phyloP scores from a whole-genome alignment of 176 grass and related monocot genomes.

The Bromus sterilis region DNA sequence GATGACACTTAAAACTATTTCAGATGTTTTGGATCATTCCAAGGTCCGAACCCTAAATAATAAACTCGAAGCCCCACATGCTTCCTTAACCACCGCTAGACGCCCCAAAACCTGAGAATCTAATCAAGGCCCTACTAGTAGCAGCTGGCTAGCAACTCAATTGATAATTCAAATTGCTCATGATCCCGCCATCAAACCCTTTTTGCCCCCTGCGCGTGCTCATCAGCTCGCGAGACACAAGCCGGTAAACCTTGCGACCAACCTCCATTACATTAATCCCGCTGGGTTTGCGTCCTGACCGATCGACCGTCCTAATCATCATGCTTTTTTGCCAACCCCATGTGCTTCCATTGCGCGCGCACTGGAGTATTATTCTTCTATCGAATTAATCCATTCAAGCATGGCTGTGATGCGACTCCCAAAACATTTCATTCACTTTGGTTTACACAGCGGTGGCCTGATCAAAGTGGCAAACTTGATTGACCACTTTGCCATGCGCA shows the following conservation, averaged over 20 bases:
- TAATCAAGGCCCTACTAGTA: not conserved
- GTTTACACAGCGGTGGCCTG: no score
- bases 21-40: not conserved
- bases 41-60: not conserved
- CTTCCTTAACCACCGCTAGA: conserved; percentile 21
- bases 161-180: not conserved
- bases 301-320: not conserved
- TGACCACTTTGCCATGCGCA: no score
- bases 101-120: conserved; percentile 12
- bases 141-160: not conserved
- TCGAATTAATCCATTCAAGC: no score
- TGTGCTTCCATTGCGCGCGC: not conserved
- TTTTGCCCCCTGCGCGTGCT: not conserved
- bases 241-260: conserved; percentile 30
- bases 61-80: conserved; percentile 32
- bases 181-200: not conserved
- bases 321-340: not conserved
- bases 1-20: not conserved
- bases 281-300: conserved; percentile 22
- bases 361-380: not conserved
- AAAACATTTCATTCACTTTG: not conserved
- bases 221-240: conserved; percentile 27
- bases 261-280: conserved; percentile 21
- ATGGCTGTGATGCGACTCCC: no score
- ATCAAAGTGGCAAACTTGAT: no score